Evolutionary conservation across 2,329 filamentous ascomycete species (phyloP), one percentile per base, ranked within the genome.

Genomic region (Pezicula carpinea): DNA sequence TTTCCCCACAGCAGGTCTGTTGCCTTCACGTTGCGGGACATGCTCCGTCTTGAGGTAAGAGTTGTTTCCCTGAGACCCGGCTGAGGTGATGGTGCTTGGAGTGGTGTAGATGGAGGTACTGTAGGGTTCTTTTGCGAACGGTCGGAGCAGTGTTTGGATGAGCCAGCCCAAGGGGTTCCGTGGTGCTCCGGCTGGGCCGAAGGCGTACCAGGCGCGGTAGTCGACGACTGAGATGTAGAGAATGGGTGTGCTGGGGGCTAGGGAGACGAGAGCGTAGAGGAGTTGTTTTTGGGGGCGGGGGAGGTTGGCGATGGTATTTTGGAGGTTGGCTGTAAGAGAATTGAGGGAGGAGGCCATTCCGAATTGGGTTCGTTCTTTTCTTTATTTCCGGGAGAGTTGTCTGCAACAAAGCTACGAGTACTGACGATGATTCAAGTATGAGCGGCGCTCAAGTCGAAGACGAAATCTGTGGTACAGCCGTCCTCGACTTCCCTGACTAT

Each of bases 91-190:
- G 5, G 38, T 21, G 1, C 35, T 23, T 5, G 46, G 18, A 2
- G 39, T 39, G 21, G 34, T 39, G 10, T 22, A 39, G 34, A 39
- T 33, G 3, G 19, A 32, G 6, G 34, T 38, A 17, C 40, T 29
- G 26, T 44, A 21, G 6, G 31, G 34, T 19, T 23, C n/a, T 3
- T 22, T 36, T n/a, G 42, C 26, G 6, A 51, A 13, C 2, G 41
- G 38, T 7, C 31, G 53, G 1, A 63, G 35, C 22, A 58, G 38
- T 13, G 51, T 55, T 26, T 55, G 55, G 7, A 57, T 33, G 11
- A 67, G 38, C 64, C 65, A 69, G 39, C 67, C 67, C 21, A 64
- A 26, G 11, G 60, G 31, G 49, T 69, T 69, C 46, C 65, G 59
- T 2, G 66, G 66, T 2, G 60, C 45, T 0, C 67, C 67, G 6